Conservation (phyloP, 352 stramenopile genomes). For the Phytophthora lateralis region DNA sequence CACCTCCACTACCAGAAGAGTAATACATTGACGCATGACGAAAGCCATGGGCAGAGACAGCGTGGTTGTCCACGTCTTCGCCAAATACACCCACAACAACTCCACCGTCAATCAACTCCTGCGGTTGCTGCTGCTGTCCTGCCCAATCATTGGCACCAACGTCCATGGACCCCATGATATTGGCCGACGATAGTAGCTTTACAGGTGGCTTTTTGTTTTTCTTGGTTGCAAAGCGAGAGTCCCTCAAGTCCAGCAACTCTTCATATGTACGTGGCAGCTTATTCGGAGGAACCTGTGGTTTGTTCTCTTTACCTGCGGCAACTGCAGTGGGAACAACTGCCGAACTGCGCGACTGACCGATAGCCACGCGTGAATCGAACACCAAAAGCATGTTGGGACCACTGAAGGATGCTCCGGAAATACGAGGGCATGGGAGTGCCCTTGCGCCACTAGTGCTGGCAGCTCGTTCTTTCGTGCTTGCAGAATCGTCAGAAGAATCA, state of each 20-base stretch:
- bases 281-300: slow-evolving; percentile 37
- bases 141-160: slow-evolving; percentile 58
- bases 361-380: slow-evolving; percentile 84
- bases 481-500: slow-evolving; percentile 24
- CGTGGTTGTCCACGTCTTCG: slow-evolving; percentile 41
- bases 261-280: slow-evolving; percentile 80
- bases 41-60: slow-evolving; percentile 31
- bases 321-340: slow-evolving; percentile 48
- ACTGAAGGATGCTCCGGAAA: slow-evolving; percentile 83
- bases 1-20: slow-evolving; percentile 25
- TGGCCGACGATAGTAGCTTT: slow-evolving; percentile 55
- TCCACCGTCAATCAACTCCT: slow-evolving; percentile 38
- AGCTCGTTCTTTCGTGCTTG: slow-evolving; percentile 20
- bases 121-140: slow-evolving; percentile 37
- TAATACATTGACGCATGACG: slow-evolving; percentile 51
- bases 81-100: slow-evolving; percentile 38
- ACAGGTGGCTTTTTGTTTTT: slow-evolving; percentile 78
- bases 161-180: slow-evolving; percentile 60
- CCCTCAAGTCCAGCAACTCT: slow-evolving; percentile 71
- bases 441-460: slow-evolving; percentile 29
- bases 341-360: slow-evolving; percentile 67
- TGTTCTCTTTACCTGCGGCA: slow-evolving; percentile 58
- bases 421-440: slow-evolving; percentile 71
- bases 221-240: slow-evolving; percentile 79
- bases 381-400: slow-evolving; percentile 85